Evolutionary conservation across 78 protist species (phyloP).

Genomic region (Guillardia theta): DNA sequence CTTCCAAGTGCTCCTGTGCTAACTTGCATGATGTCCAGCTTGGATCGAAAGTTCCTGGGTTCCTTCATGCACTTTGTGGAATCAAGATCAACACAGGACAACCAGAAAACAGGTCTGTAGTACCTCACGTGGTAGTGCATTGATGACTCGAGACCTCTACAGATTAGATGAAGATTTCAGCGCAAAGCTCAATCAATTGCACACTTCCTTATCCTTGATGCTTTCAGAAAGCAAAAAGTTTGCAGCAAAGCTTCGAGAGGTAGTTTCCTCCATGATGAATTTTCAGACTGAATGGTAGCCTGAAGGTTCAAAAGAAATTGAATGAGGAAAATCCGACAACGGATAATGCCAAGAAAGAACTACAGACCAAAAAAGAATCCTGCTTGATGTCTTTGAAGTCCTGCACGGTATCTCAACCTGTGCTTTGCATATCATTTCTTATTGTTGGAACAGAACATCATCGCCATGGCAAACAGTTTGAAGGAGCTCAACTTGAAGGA

Average conservation of each 20-base stretch:
- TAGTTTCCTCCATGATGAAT: not conserved
- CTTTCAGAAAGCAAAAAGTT: not conserved
- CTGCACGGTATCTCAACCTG: too few relatives aligned
- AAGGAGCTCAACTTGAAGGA: too few relatives aligned
- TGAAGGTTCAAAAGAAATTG: not conserved
- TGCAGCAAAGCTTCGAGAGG: not conserved
- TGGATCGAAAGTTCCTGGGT: not conserved
- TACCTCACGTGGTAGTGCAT: too few relatives aligned
- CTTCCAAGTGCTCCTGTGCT: not conserved
- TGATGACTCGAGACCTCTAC: too few relatives aligned
- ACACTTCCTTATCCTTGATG: not conserved
- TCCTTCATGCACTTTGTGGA: not conserved
- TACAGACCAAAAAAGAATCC: not conserved
- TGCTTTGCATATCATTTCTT: too few relatives aligned
- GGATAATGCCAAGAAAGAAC: not conserved
- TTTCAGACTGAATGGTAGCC: not conserved
- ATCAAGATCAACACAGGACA: not conserved
- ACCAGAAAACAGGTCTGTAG: not conserved
- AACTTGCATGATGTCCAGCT: not conserved
- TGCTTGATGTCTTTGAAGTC: too few relatives aligned
- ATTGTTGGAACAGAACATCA: too few relatives aligned
- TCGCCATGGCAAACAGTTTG: too few relatives aligned
- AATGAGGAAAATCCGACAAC: not conserved
- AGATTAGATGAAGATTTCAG: too few relatives aligned
- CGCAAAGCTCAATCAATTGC: not conserved